These are phyloP conservation scores for Coriaria nepalensis DNA, from an alignment of 306 rosid species.

Conservation along the genomic window DNA sequence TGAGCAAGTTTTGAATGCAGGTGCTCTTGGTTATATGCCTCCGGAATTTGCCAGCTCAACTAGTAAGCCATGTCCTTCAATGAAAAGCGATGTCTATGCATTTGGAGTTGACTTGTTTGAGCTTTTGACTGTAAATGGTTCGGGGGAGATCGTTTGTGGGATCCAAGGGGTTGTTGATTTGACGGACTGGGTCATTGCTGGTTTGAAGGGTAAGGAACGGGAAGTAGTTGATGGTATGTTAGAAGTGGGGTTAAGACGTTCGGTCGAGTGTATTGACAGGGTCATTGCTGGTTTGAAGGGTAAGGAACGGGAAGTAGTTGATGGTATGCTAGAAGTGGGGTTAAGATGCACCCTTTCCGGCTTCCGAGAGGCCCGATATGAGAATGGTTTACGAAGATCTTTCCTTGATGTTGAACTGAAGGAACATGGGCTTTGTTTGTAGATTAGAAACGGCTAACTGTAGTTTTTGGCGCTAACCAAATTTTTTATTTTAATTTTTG, in stretches of 20 bases:
- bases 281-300: constrained; percentile 22
- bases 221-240: constrained; percentile 44
- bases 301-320: constrained; percentile 23
- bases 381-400: constrained; percentile 50
- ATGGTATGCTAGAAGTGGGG: constrained; percentile 52
- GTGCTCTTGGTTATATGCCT: constrained; percentile 62
- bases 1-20: constrained; percentile 68
- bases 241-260: constrained; percentile 43
- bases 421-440: neutral
- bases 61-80: constrained; percentile 54
- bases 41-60: constrained; percentile 58
- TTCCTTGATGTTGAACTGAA: constrained; percentile 28
- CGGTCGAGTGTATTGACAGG: constrained; percentile 49
- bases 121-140: constrained; percentile 51
- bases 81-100: constrained; percentile 74
- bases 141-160: constrained; percentile 50
- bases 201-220: constrained; percentile 13
- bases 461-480: constrained; percentile 22
- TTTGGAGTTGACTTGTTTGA: constrained; percentile 67
- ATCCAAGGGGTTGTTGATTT: constrained; percentile 45
- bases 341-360: constrained; percentile 58
- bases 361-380: constrained; percentile 71
- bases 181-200: constrained; percentile 46
- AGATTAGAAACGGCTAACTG: constrained; percentile 14
- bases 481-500: neutral